Conservation (phyloP, 768 basidiomycete species). For the Lepiota subincarnata region DNA sequence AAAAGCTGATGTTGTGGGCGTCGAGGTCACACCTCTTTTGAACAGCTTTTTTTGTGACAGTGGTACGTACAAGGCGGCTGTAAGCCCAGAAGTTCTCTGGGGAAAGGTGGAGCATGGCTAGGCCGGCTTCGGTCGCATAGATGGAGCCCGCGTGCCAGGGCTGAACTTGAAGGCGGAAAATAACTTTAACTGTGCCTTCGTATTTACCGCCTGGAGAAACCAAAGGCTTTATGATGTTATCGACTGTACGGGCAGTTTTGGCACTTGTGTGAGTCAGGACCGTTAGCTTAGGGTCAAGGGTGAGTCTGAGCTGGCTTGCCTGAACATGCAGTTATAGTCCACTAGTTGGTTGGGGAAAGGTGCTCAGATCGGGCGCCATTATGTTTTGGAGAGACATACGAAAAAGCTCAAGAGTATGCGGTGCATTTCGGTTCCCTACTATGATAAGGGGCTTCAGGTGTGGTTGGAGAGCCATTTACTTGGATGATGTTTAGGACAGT, state of each 20-base stretch:
- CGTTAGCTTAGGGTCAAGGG: background rate
- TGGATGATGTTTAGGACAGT: background rate
- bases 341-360: conserved; percentile 51
- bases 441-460: conserved; percentile 62
- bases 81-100: conserved; percentile 82
- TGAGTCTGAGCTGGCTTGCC: conserved; percentile 31
- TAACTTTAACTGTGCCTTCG: conserved; percentile 67
- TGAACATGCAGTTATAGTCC: conserved; percentile 87
- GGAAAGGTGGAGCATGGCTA: conserved; percentile 70
- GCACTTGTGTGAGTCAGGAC: conserved; percentile 35
- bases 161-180: conserved; percentile 69
- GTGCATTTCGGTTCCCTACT: conserved; percentile 53
- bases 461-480: conserved; percentile 78
- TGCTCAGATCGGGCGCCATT: background rate
- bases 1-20: conserved; percentile 54
- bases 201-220: conserved; percentile 58
- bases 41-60: too few relatives aligned
- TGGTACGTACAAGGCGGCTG: conserved; percentile 50
- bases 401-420: conserved; percentile 80
- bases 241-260: conserved; percentile 57
- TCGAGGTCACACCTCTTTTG: background rate
- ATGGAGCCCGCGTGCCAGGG: conserved; percentile 81
- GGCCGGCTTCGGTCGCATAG: conserved; percentile 73
- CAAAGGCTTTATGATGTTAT: conserved; percentile 56
- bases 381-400: conserved; percentile 38